Evolutionary conservation across 1,284 basidiomycete species (phyloP).

Genomic region (Marasmius tenuissimus): DNA sequence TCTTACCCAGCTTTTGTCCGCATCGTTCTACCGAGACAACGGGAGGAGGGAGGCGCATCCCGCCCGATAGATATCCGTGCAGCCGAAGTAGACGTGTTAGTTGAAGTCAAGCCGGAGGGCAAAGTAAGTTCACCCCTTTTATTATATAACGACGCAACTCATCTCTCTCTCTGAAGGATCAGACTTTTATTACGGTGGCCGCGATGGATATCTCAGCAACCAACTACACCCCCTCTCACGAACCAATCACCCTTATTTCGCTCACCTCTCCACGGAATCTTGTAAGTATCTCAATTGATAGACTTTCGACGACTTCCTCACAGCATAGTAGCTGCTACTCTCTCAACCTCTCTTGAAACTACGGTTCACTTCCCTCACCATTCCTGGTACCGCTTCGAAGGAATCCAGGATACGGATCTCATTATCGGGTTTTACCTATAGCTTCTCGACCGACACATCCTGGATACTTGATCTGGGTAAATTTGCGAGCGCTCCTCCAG

Average conservation of each 20-base stretch:
- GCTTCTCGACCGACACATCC: slow-evolving; percentile 59
- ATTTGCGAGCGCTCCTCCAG: slow-evolving; percentile 86
- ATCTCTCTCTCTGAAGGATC: slow-evolving; percentile 47
- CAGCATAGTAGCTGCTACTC: slow-evolving; percentile 36
- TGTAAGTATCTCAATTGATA: slow-evolving; percentile 37
- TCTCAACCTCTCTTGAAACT: slow-evolving; percentile 62
- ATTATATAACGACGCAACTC: background rate
- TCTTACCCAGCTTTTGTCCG: slow-evolving; percentile 32
- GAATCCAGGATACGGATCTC: slow-evolving; percentile 75
- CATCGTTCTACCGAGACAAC: slow-evolving; percentile 30
- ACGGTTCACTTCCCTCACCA: slow-evolving; percentile 64
- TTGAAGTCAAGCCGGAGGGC: slow-evolving; percentile 70
- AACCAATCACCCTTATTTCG: slow-evolving; percentile 43
- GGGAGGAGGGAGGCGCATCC: slow-evolving; percentile 14
- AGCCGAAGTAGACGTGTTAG: slow-evolving; percentile 62
- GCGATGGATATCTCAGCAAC: slow-evolving; percentile 62
- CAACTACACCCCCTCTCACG: slow-evolving; percentile 40
- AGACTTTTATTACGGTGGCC: slow-evolving; percentile 64
- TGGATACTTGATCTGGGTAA: slow-evolving; percentile 65
- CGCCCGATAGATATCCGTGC: slow-evolving; percentile 59
- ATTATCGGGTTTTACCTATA: slow-evolving; percentile 67
- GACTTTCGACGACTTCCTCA: slow-evolving; percentile 1
- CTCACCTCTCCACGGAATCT: slow-evolving; percentile 52
- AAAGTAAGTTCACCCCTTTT: slow-evolving; percentile 45
- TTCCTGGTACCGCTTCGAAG: slow-evolving; percentile 71